phyloP scores from a whole-genome alignment of 2,329 filamentous ascomycete genomes.

The Aspergillus sclerotialis region DNA sequence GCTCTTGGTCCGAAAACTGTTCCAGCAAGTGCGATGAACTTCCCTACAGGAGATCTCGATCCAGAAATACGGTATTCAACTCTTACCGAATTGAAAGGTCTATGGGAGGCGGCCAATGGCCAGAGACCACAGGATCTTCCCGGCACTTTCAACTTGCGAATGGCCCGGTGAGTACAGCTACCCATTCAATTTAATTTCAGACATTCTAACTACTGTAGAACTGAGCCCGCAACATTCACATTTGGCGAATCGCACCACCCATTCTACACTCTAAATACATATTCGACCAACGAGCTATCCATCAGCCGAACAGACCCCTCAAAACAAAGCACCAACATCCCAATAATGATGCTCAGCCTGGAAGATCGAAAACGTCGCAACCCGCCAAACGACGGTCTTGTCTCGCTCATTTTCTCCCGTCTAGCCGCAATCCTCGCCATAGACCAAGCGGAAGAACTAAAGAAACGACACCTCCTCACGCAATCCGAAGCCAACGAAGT shows the following conservation, averaged over 20 bases:
- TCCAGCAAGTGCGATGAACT: slow-evolving; percentile 36
- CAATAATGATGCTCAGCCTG: slow-evolving; percentile 38
- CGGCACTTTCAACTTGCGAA: slow-evolving; percentile 32
- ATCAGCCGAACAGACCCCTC: slow-evolving; percentile 36
- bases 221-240: slow-evolving; percentile 34
- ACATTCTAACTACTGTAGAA: slow-evolving; percentile 21
- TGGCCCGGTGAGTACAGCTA: slow-evolving; percentile 31
- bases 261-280: slow-evolving; percentile 40
- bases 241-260: slow-evolving; percentile 36
- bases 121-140: slow-evolving; percentile 26
- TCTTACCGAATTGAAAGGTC: slow-evolving; percentile 28
- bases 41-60: slow-evolving; percentile 30
- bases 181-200: not conserved
- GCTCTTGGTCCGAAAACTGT: slow-evolving; percentile 34
- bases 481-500: slow-evolving; percentile 35
- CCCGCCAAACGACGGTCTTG: slow-evolving; percentile 35
- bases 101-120: slow-evolving; percentile 43
- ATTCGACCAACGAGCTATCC: slow-evolving; percentile 35
- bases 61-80: slow-evolving; percentile 31
- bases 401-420: slow-evolving; percentile 42
- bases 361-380: slow-evolving; percentile 31
- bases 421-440: slow-evolving; percentile 44
- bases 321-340: slow-evolving; percentile 32
- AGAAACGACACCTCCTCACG: slow-evolving; percentile 32
- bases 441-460: slow-evolving; percentile 36